phyloP scores from a whole-genome alignment of 2,329 filamentous ascomycete species.

The Botryotinia calthae region DNA sequence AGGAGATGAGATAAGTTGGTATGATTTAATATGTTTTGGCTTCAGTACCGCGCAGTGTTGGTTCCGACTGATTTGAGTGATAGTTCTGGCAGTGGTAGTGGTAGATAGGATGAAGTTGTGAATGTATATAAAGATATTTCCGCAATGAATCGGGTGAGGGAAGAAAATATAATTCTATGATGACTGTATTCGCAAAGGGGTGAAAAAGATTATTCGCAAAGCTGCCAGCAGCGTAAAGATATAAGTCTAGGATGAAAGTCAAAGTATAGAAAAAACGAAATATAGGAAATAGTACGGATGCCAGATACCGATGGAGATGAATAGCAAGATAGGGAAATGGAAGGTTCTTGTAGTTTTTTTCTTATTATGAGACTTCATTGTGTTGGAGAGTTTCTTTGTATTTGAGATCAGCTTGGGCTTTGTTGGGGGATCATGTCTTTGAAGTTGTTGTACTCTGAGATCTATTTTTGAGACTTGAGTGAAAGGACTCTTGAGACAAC shows the following conservation, averaged over 20 bases:
- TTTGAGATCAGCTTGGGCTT: background rate
- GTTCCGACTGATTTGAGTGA: background rate
- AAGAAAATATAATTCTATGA: background rate
- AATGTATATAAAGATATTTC: slow-evolving; percentile 9
- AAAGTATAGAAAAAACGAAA: background rate
- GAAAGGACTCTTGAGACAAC: background rate
- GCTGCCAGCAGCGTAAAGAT: slow-evolving; percentile 33
- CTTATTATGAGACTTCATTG: slow-evolving; percentile 11
- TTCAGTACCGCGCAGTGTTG: background rate
- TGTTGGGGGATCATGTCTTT: slow-evolving; percentile 1
- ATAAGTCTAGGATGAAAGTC: slow-evolving; percentile 7
- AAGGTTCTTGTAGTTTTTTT: slow-evolving; percentile 19
- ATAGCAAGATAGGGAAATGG: background rate
- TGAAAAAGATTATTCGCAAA: slow-evolving; percentile 23
- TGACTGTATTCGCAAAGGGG: slow-evolving; percentile 9
- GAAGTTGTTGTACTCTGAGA: background rate
- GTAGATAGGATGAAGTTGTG: background rate
- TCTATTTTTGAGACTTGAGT: slow-evolving; percentile 6
- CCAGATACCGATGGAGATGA: slow-evolving; percentile 13
- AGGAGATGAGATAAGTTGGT: background rate
- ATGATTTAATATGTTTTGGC: background rate
- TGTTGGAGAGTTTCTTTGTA: background rate
- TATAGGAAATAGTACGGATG: slow-evolving; percentile 3
- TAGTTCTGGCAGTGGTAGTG: too few relatives aligned
- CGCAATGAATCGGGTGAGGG: slow-evolving; percentile 1